Conservation (phyloP, 495 filamentous ascomycete species). For the Penicillium psychrofluorescens region DNA sequence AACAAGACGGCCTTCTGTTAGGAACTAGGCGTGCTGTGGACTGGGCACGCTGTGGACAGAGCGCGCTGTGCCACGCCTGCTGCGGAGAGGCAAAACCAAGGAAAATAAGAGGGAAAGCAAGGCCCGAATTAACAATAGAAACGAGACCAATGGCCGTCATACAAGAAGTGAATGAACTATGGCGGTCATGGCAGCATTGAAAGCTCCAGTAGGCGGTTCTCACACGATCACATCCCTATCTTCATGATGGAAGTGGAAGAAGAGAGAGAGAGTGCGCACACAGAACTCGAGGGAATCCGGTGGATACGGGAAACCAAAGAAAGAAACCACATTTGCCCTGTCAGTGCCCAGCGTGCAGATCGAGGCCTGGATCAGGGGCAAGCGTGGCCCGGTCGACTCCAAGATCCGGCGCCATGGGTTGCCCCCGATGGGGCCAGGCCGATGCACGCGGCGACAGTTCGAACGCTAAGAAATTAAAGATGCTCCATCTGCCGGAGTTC, state of each 20-base stretch:
- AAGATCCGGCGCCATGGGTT: conserved; percentile 9
- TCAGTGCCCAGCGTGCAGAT: conserved; percentile 14
- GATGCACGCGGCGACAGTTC: conserved; percentile 11
- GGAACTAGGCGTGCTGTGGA: background rate
- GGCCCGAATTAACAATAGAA: conserved; percentile 6
- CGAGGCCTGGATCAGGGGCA: conserved; percentile 19
- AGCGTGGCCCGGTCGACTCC: conserved; percentile 14
- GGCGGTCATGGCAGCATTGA: conserved; percentile 13
- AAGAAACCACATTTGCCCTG: conserved; percentile 8
- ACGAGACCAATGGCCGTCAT: conserved; percentile 13
- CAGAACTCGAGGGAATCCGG: conserved; percentile 3
- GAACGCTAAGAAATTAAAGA: conserved; percentile 22
- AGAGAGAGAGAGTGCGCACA: background rate
- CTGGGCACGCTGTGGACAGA: background rate
- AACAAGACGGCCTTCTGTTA: background rate
- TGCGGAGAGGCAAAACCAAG: background rate
- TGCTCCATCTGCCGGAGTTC: conserved; percentile 8
- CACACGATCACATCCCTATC: too few relatives aligned
- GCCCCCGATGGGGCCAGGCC: conserved; percentile 11
- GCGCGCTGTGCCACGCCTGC: background rate
- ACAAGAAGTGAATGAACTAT: conserved; percentile 4
- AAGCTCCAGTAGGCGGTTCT: conserved; percentile 10
- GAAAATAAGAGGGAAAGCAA: conserved; percentile 3
- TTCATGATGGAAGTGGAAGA: background rate
- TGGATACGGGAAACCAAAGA: background rate